Base-by-base conservation (phyloP, 345 rosid genomes). In the Theobroma cacao region DNA sequence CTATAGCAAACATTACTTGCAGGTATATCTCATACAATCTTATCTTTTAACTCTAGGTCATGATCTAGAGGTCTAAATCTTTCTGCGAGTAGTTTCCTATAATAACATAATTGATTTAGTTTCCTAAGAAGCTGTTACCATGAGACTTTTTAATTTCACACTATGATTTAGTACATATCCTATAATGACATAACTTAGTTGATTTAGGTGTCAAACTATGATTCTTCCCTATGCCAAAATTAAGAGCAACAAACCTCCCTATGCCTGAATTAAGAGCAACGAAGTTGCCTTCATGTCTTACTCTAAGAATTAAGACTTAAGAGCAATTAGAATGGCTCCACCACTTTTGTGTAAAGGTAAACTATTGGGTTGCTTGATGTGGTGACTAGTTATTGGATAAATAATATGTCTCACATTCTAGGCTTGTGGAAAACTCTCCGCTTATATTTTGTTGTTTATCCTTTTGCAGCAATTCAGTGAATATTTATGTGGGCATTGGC, bases 1-100 rank as follows among this genome's bases (percentile, higher is more conserved):
- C 99, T 66, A 93, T 95, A 71, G 97, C 99, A 40, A 95, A 95
- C 88, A 95, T 95, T 85, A 95, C 90, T 80, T 93, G 98, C 97
- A 93, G 98, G 97, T 94, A 80, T 58, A 63, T 40, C 68, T 53
- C 76, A 34, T 50, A 7, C 31, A 48, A 64, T 65, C 48, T 69
- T 38, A 0, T 70, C 17, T 48, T 30, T 70, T 70, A 47, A 31
- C 14, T 18, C 15, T 70, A 48, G 15, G 18, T 47, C 40, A 70
- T 7, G 47, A 70, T 70, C 52, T 41, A 7, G n/a, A 24, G 72
- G 30, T 34, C n/a, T 26, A n/a, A 65, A 24, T 66, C 38, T 70
- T 30, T 41, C 17, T 12, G 24, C 12, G 20, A 66, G 52, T 52
- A 41, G 72, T 66, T 22, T 12, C 48, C 2, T 38, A 40, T 69